Evolutionary conservation across 805 yeast genomes (phyloP).

Genomic region (Pichia phayaonensis): DNA sequence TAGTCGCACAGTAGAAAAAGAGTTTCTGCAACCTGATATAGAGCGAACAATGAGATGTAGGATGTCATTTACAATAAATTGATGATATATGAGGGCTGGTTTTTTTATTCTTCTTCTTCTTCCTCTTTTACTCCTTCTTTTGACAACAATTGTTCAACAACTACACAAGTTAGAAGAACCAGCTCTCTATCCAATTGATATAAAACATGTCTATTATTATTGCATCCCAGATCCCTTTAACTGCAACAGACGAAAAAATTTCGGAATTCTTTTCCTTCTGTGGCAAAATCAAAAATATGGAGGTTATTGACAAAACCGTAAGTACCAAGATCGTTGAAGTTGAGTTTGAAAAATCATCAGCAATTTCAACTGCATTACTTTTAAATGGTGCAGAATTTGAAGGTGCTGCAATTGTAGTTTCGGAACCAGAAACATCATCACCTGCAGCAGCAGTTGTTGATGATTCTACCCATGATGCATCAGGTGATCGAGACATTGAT

Average conservation of each 20-base stretch:
- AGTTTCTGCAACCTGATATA: neutral
- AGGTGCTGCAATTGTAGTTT: slow-evolving; percentile 44
- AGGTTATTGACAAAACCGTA: slow-evolving; percentile 25
- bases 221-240: slow-evolving; percentile 48
- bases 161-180: neutral
- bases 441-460: slow-evolving; percentile 13
- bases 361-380: slow-evolving; percentile 62
- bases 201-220: slow-evolving; percentile 33
- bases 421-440: slow-evolving; percentile 12
- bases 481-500: slow-evolving; percentile 32
- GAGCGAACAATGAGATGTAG: neutral
- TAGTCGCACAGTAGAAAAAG: neutral
- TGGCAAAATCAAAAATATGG: slow-evolving; percentile 42
- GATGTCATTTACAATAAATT: neutral
- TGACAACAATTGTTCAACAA: neutral
- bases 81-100: neutral
- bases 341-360: slow-evolving; percentile 48
- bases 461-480: slow-evolving; percentile 11
- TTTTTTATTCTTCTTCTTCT: neutral
- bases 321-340: slow-evolving; percentile 38
- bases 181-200: neutral
- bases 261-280: slow-evolving; percentile 69
- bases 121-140: neutral
- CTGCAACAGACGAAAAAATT: slow-evolving; percentile 43
- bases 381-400: slow-evolving; percentile 70